Percentiles rank a stretch among this genome's conserved stretches.
Conservation (phyloP, 2,329 filamentous ascomycete genomes). For the Seiridium cupressi region DNA sequence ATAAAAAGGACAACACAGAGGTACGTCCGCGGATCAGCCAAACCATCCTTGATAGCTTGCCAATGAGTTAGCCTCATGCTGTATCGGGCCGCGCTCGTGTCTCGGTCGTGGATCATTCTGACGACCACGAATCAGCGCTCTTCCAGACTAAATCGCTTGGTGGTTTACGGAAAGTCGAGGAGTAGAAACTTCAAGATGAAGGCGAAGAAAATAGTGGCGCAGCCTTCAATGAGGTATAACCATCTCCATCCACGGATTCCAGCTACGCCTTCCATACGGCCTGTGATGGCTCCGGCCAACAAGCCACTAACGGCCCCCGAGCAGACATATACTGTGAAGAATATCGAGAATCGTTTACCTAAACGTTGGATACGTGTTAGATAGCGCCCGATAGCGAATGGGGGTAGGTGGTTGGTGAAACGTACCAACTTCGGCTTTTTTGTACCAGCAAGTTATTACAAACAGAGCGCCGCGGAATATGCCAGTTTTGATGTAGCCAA, state of each 20-base stretch:
- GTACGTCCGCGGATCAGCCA: background rate
- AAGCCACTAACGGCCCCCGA: constrained; percentile 24
- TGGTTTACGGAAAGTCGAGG: constrained; percentile 36
- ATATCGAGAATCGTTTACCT: constrained; percentile 43
- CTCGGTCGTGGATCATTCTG: background rate
- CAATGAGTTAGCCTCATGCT: background rate
- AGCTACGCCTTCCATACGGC: constrained; percentile 37
- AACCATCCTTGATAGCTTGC: background rate
- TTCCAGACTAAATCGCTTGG: constrained; percentile 35
- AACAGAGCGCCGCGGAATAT: constrained; percentile 45
- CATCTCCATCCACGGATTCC: constrained; percentile 41
- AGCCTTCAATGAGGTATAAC: constrained; percentile 43
- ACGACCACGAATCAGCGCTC: constrained; percentile 22
- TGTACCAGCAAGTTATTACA: constrained; percentile 44
- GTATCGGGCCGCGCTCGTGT: background rate
- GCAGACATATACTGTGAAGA: constrained; percentile 42
- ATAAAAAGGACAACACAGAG: background rate
- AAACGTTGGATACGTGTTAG: too few relatives aligned
- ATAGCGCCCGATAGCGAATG: too few relatives aligned
- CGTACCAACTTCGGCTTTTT: constrained; percentile 38
- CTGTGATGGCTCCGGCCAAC: constrained; percentile 26
- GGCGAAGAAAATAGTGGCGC: constrained; percentile 31
- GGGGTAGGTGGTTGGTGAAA: too few relatives aligned
- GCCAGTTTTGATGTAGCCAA: constrained; percentile 27
- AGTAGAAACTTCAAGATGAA: constrained; percentile 32